A percentile compares a stretch with the other conserved stretches of the same genome.
Conservation (phyloP, 1,139 yeast genomes). For the Geotrichum bryndzae region DNA sequence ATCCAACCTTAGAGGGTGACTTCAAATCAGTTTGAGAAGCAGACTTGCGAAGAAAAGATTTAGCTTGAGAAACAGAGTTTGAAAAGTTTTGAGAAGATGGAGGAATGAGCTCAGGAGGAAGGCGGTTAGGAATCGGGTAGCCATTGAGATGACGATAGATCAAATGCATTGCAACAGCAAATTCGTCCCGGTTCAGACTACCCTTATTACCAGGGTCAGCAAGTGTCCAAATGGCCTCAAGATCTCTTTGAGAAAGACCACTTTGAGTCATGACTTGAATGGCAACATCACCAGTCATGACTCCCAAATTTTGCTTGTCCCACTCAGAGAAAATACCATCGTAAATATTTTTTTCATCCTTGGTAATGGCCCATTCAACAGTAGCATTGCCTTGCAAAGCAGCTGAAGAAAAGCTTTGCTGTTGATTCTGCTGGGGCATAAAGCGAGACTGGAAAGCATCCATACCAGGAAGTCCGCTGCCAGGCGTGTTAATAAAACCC, state of each 20-base stretch:
- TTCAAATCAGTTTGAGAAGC: neutral
- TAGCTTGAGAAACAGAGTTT: constrained; percentile 47
- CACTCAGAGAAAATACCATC: constrained; percentile 85
- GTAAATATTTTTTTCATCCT: constrained; percentile 79
- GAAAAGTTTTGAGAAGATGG: constrained; percentile 58
- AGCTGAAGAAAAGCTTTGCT: constrained; percentile 28
- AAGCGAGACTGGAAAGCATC: constrained; percentile 70
- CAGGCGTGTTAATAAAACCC: constrained; percentile 72
- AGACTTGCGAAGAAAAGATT: constrained; percentile 32
- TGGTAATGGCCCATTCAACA: constrained; percentile 67
- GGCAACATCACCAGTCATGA: constrained; percentile 73
- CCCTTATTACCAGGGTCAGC: constrained; percentile 91
- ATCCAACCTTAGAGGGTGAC: neutral
- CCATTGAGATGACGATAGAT: constrained; percentile 83
- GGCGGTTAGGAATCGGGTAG: constrained; percentile 60
- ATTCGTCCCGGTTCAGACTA: constrained; percentile 71
- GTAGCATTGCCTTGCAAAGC: constrained; percentile 33
- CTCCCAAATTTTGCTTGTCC: constrained; percentile 66
- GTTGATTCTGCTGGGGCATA: constrained; percentile 57
- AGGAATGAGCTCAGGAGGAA: constrained; percentile 61
- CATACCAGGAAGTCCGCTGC: constrained; percentile 70
- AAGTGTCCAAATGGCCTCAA: constrained; percentile 88
- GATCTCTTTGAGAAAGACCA: constrained; percentile 76
- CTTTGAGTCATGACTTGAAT: constrained; percentile 84
- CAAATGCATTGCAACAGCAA: constrained; percentile 89